phyloP scores from a whole-genome alignment of 2,329 filamentous ascomycete genomes.

The Fusarium sp. region DNA sequence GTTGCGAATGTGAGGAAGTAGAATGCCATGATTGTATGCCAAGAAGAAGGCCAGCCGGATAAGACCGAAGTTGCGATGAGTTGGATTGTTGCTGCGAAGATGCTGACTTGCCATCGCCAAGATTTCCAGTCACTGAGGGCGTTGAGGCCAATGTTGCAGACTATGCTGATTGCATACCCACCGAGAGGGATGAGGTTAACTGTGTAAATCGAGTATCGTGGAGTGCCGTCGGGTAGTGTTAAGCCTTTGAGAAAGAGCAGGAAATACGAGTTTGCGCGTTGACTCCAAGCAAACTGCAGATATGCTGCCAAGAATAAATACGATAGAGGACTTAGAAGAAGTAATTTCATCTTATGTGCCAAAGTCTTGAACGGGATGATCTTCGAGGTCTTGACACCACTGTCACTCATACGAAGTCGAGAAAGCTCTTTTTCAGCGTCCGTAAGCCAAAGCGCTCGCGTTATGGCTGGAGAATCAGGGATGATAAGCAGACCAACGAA shows the following conservation, averaged over 20 bases:
- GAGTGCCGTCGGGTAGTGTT: constrained; percentile 19
- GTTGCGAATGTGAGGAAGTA: constrained; percentile 54
- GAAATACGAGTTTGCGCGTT: constrained; percentile 54
- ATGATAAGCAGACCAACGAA: constrained; percentile 36
- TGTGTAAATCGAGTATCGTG: constrained; percentile 52
- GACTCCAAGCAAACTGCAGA: constrained; percentile 51
- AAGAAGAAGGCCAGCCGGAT: constrained; percentile 37
- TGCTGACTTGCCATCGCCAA: constrained; percentile 64
- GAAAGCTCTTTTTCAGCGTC: constrained; percentile 27
- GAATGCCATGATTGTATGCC: constrained; percentile 48
- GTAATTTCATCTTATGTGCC: constrained; percentile 31
- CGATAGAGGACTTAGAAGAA: constrained; percentile 26
- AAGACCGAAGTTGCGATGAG: constrained; percentile 50
- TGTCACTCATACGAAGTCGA: constrained; percentile 33
- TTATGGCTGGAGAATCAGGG: constrained; percentile 40
- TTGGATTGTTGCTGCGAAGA: constrained; percentile 59
- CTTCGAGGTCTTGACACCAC: constrained; percentile 33
- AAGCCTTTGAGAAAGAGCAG: constrained; percentile 51
- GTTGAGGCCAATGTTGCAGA: constrained; percentile 66
- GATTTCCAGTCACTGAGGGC: constrained; percentile 61
- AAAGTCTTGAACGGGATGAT: constrained; percentile 37
- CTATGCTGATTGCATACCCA: constrained; percentile 54
- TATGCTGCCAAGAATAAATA: constrained; percentile 52
- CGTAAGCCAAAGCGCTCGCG: constrained; percentile 29
- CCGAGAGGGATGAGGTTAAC: constrained; percentile 65